These are phyloP conservation scores for Neofusicoccum parvum DNA, from an alignment of 2,329 filamentous ascomycete species.

Conservation along the genomic window DNA sequence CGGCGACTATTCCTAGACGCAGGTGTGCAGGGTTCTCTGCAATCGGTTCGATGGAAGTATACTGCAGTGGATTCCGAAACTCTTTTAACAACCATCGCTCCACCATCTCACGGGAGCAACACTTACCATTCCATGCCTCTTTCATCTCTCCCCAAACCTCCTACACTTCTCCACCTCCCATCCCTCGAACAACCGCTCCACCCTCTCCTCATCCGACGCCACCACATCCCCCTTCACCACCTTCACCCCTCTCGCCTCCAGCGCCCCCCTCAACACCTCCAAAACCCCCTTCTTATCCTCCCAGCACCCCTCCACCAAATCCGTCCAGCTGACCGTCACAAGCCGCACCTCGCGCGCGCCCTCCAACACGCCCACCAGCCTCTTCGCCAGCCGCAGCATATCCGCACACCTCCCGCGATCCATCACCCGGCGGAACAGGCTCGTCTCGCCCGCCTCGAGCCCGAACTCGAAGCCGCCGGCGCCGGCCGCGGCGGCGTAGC, in stretches of 20 bases:
- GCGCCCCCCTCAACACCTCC: background rate
- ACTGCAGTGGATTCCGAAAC: background rate
- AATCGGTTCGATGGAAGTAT: background rate
- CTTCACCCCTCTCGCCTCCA: background rate
- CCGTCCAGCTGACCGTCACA: constrained; percentile 2
- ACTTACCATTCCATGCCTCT: background rate
- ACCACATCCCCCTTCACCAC: background rate
- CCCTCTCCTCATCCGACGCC: background rate
- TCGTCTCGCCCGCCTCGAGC: background rate
- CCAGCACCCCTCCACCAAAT: constrained; percentile 11
- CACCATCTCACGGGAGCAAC: background rate
- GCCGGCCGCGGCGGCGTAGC: background rate
- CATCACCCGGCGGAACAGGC: constrained; percentile 4
- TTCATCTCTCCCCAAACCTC: background rate
- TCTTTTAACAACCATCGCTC: background rate
- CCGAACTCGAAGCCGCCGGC: constrained; percentile 3
- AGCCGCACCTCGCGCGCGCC: background rate
- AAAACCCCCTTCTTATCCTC: constrained; percentile 1
- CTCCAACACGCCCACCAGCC: constrained; percentile 2
- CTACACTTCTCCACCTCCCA: background rate
- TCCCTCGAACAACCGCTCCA: background rate
- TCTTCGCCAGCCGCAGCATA: constrained; percentile 10
- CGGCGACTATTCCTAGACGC: too few relatives aligned
- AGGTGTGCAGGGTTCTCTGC: too few relatives aligned
- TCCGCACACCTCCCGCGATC: background rate